Evolutionary conservation across 805 yeast genomes (phyloP), one percentile per base, ranked within the genome.

Genomic region (Ogataea parapolymorpha): DNA sequence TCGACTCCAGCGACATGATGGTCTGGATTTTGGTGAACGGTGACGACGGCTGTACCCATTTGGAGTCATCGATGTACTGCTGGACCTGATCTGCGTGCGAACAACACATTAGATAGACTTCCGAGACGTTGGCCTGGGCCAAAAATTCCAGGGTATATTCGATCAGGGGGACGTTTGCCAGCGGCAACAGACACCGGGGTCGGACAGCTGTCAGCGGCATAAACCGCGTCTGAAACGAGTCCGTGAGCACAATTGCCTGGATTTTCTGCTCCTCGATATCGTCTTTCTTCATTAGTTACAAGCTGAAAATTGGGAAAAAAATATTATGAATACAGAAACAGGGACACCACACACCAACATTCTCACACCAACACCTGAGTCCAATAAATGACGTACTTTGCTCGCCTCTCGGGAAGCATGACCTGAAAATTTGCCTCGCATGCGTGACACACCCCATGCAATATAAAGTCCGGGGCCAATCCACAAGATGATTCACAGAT

Each of bases 61-160:
- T 82, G 25, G 87, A 80, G 5, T 66, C 59, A 51, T 82, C 87
- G 37, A 93, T 81, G 58, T 93, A 93, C 27, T 72, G 76, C 60
- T 85, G 87, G 49, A 93, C 81, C 68, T 84, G 89, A 40, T 85
- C 91, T 1, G 95, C 93, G 60, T 91, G 97, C 10, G 95, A 71
- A 35, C 93, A 80, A 65, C 97, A 90, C 75, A 90, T 82, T 48
- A 93, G 67, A 58, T 79, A 88, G 4, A 93, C 97, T 57, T 93
- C 97, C 48, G 80, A 79, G 25, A 89, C 96, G 23, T 88, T 87
- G 26, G 95, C 88, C 50, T 79, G 83, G 9, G 97, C 96, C 33
- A 93, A 71, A 59, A 93, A 93, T 65, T 93, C 98, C 39, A 93
- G 68, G 3, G 99, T 93, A 62, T 93, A 93, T 61, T 93, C 98